Evolutionary conservation across 768 basidiomycete species (phyloP).

Genomic region (Mycena rebaudengoi): DNA sequence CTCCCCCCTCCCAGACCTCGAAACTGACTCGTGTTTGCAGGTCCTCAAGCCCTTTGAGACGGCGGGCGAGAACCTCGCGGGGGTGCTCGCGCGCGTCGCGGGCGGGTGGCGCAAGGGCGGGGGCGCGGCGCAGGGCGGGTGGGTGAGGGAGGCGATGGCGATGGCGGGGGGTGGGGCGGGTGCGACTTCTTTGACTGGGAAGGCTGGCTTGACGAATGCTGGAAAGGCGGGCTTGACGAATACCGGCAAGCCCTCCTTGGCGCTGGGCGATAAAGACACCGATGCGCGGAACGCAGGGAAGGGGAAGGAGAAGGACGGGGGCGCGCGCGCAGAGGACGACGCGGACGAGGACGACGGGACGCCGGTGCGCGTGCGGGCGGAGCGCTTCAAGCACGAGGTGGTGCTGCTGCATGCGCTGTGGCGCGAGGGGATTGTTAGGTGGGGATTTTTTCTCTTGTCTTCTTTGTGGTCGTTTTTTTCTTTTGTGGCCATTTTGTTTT

Average conservation of each 20-base stretch:
- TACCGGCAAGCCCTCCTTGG: no score
- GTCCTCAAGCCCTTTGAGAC: slow-evolving; percentile 78
- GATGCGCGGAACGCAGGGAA: not conserved
- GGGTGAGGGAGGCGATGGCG: not conserved
- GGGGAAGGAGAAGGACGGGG: not conserved
- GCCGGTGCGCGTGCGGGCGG: slow-evolving; percentile 62
- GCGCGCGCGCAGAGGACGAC: slow-evolving; percentile 61
- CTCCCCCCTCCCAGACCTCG: not conserved
- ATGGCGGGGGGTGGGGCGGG: not conserved
- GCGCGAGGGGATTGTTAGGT: slow-evolving; percentile 48
- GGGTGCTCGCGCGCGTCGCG: slow-evolving; percentile 73
- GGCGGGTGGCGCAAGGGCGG: no score
- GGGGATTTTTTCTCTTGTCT: slow-evolving; percentile 20
- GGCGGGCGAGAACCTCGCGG: slow-evolving; percentile 85
- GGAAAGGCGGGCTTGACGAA: not conserved
- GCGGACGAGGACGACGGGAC: slow-evolving; percentile 49
- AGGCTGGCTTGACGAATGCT: not conserved
- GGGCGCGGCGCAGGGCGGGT: slow-evolving; percentile 32
- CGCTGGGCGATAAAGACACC: not conserved
- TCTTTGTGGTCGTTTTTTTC: not conserved
- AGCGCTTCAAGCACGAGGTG: slow-evolving; percentile 75
- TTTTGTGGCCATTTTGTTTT: no score
- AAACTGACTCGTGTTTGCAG: not conserved
- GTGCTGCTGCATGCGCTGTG: slow-evolving; percentile 82
- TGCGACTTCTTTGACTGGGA: not conserved